phyloP scores from a whole-genome alignment of 106 monocot species.

The Xerophyta viscosa region DNA sequence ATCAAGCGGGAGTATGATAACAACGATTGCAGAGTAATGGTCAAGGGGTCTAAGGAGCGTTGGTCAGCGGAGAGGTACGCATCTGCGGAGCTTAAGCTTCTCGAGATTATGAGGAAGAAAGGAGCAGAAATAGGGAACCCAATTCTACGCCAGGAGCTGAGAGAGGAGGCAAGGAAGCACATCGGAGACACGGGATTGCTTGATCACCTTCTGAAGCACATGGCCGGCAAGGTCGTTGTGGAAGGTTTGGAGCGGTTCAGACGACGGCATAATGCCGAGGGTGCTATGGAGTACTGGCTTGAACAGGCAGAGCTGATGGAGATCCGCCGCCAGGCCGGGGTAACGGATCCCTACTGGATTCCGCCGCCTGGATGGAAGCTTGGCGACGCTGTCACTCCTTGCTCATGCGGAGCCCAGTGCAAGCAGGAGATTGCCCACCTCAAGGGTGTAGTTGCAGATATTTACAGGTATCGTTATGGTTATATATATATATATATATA shows the following conservation, averaged over 20 bases:
- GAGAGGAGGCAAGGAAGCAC: constrained; percentile 84
- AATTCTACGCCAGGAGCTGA: constrained; percentile 46
- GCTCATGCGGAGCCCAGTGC: constrained; percentile 13
- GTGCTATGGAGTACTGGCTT: constrained; percentile 97
- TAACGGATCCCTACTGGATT: constrained; percentile 62
- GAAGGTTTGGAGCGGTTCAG: constrained; percentile 57
- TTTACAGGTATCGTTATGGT: too few species aligned
- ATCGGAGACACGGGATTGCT: constrained; percentile 93
- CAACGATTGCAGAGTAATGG: background rate
- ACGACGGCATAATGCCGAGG: constrained; percentile 81
- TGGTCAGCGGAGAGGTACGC: constrained; percentile 74
- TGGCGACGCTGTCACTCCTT: constrained; percentile 30
- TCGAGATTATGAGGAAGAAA: constrained; percentile 68
- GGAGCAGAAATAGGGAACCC: constrained; percentile 53
- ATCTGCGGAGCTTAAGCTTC: constrained; percentile 67
- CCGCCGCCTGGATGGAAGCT: constrained; percentile 78
- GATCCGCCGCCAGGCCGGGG: constrained; percentile 47
- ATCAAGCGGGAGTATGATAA: background rate
- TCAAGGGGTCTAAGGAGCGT: constrained; percentile 27
- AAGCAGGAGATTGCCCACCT: constrained; percentile 21
- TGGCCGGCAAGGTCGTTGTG: constrained; percentile 67
- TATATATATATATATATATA: too few species aligned
- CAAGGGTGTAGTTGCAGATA: constrained; percentile 24
- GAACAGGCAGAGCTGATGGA: constrained; percentile 70
- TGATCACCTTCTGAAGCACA: constrained; percentile 94